A percentile compares a stretch with the other conserved stretches of the same genome.
Conservation (phyloP, 495 filamentous ascomycete genomes). For the Aspergillus nanangensis region DNA sequence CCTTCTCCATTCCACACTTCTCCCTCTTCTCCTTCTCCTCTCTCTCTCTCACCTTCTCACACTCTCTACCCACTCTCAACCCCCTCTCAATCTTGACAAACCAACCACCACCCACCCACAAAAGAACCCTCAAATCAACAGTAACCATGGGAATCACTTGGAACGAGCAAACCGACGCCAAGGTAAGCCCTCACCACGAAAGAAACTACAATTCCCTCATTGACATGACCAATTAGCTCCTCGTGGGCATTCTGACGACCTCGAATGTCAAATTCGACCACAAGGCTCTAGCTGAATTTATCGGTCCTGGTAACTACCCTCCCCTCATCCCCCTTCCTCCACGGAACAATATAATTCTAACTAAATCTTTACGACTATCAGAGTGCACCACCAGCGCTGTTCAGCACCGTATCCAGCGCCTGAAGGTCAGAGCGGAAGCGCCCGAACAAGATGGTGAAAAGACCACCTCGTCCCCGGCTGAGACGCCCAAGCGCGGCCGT, state of each 20-base stretch:
- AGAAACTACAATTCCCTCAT: neutral
- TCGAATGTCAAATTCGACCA: slow-evolving; percentile 17
- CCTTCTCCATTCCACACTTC: neutral
- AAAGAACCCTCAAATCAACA: neutral
- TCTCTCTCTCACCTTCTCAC: neutral
- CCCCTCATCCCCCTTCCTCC: neutral
- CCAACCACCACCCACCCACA: neutral
- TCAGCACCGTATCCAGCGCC: slow-evolving; percentile 21
- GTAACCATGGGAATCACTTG: slow-evolving; percentile 21
- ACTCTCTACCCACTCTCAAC: neutral
- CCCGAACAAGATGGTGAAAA: neutral
- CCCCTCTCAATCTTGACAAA: neutral
- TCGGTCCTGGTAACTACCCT: slow-evolving; percentile 20
- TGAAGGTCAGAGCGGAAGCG: slow-evolving; percentile 10
- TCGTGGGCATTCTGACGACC: slow-evolving; percentile 19
- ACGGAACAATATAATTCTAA: no score
- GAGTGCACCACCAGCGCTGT: slow-evolving; percentile 26
- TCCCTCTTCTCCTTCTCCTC: neutral
- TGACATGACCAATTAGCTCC: slow-evolving; percentile 16
- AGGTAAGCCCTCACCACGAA: slow-evolving; percentile 9
- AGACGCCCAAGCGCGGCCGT: neutral
- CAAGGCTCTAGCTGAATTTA: slow-evolving; percentile 17
- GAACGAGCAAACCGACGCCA: slow-evolving; percentile 21
- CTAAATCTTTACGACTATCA: neutral
- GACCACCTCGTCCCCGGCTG: neutral